Base-by-base conservation (phyloP, 371 early-diverging fungal genomes). In the Mucor lusitanicus region DNA sequence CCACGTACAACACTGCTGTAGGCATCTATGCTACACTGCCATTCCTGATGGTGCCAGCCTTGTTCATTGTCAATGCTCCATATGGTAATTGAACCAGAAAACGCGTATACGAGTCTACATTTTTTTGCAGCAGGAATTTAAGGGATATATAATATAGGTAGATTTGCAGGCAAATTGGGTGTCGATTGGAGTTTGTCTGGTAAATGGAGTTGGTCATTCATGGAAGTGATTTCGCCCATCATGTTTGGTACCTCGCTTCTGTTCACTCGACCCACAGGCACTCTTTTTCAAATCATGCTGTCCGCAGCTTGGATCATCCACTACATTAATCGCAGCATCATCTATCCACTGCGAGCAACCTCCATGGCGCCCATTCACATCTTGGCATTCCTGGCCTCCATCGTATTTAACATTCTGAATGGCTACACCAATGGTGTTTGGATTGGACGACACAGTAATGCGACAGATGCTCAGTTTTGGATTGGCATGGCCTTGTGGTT, bases 361-460 rank as follows among this genome's bases (percentile, higher is more conserved):
- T 80, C 82, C 0, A 82, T 88, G 66, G 77, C 87, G 11, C 85
- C 85, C 3, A 74, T 85, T 4, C 75, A 81, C 50, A 17, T 77
- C n/a, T 5, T 76, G 3, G 64, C 80, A 0, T 72, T 69, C 39
- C 1, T 70, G 6, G 42, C 64, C 11, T 67, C 73, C 2, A 35
- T 78, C 0, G 7, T 70, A 0, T 87, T 89, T 67, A 91, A 91
- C 61, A 2, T 71, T 0, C 11, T 88, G 17, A 91, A 91, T 68
- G 91, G 85, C 7, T 91, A 84, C 61, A 78, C 82, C 7, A 88
- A 89, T 63, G 90, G 87, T 5, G 70, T 77, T 25, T 88, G 86
- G 85, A 65, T 85, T 19, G 77, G 77, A 0, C 55, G 59, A 8
- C 71, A 54, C 21, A 65, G 56, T 13, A 32, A 39, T 23, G 55